Evolutionary conservation across 2,329 filamentous ascomycete genomes (phyloP).

Genomic region (Pseudogymnoascus sp.): DNA sequence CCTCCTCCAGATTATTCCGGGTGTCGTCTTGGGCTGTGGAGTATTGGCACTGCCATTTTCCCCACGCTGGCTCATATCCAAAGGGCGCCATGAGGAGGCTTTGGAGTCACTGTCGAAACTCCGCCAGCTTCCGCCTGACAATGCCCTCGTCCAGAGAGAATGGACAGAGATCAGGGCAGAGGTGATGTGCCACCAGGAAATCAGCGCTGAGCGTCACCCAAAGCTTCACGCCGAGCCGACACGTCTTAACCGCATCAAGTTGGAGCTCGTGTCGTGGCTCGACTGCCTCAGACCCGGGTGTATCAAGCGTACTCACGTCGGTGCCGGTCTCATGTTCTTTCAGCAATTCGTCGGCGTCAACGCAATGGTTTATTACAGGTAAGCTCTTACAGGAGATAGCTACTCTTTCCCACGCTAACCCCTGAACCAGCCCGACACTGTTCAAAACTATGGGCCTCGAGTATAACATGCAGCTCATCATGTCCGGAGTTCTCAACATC

Average conservation of each 20-base stretch:
- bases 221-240: slow-evolving; percentile 28
- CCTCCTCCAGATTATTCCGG: slow-evolving; percentile 24
- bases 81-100: slow-evolving; percentile 41
- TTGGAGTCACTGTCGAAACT: slow-evolving; percentile 41
- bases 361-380: slow-evolving; percentile 55
- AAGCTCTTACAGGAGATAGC: neutral
- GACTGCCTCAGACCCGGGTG: slow-evolving; percentile 44
- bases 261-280: slow-evolving; percentile 41
- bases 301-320: slow-evolving; percentile 44
- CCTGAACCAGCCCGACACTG: slow-evolving; percentile 38
- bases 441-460: slow-evolving; percentile 43
- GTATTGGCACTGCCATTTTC: slow-evolving; percentile 44
- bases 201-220: slow-evolving; percentile 35
- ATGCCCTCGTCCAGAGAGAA: slow-evolving; percentile 45
- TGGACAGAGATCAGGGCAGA: slow-evolving; percentile 44
- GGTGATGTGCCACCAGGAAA: slow-evolving; percentile 42
- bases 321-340: slow-evolving; percentile 48
- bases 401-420: neutral
- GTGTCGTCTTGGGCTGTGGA: slow-evolving; percentile 30
- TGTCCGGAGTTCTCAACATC: slow-evolving; percentile 47
- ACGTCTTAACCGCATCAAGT: slow-evolving; percentile 32
- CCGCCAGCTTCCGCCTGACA: slow-evolving; percentile 40
- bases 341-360: slow-evolving; percentile 49
- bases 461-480: slow-evolving; percentile 40
- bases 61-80: slow-evolving; percentile 45